A percentile compares a stretch with the other conserved stretches of the same genome.
phyloP scores from a whole-genome alignment of 2,329 filamentous ascomycete genomes.

The Xenoacremonium recifei region DNA sequence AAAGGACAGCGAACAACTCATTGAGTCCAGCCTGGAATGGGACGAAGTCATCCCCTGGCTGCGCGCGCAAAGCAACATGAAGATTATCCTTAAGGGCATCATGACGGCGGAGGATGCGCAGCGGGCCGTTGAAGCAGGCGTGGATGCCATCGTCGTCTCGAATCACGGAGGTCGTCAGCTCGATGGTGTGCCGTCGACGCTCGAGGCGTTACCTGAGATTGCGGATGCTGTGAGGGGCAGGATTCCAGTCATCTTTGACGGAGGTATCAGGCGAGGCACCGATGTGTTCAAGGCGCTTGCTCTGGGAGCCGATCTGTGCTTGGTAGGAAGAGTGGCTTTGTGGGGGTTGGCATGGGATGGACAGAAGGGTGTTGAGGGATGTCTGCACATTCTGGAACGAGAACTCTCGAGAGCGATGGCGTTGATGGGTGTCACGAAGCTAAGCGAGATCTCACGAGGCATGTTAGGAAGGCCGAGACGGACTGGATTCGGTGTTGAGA shows the following conservation, averaged over 20 bases:
- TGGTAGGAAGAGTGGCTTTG: no score
- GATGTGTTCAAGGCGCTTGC: slow-evolving; percentile 41
- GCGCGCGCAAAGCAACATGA: slow-evolving; percentile 20
- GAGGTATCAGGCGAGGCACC: slow-evolving; percentile 38
- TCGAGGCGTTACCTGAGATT: slow-evolving; percentile 49
- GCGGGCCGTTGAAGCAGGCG: slow-evolving; percentile 34
- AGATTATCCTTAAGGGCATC: slow-evolving; percentile 41
- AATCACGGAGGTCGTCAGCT: slow-evolving; percentile 44
- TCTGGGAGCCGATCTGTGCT: no score
- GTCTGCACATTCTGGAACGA: no score
- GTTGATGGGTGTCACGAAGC: no score
- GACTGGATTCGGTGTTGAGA: no score
- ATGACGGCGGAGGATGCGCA: slow-evolving; percentile 39
- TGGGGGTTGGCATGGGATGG: no score
- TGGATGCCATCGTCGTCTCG: slow-evolving; percentile 40
- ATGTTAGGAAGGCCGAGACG: no score
- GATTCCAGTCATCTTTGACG: slow-evolving; percentile 54
- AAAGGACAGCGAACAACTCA: no score
- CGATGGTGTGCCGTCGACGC: slow-evolving; percentile 43
- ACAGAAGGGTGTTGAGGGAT: no score
- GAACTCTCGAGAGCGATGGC: no score
- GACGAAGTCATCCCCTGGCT: slow-evolving; percentile 21
- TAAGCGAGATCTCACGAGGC: no score
- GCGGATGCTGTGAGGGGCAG: slow-evolving; percentile 56
- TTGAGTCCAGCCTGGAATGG: no score